Conservation (phyloP, 768 basidiomycete genomes). For the Paxillus involutus region DNA sequence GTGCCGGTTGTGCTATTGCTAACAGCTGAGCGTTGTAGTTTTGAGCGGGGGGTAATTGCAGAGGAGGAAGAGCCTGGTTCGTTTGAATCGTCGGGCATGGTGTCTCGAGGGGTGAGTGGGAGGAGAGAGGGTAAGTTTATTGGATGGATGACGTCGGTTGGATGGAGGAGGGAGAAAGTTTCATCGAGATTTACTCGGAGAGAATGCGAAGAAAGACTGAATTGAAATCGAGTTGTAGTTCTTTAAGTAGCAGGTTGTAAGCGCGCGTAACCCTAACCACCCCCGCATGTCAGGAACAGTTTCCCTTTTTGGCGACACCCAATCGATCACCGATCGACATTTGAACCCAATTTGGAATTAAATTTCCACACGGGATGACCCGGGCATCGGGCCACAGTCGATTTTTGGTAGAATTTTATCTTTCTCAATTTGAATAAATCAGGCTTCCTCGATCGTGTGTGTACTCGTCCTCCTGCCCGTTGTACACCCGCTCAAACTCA, state of each 20-base stretch:
- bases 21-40: conserved; percentile 6
- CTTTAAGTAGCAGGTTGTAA: background rate
- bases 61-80: conserved; percentile 8
- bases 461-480: background rate
- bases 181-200: background rate
- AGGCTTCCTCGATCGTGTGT: no score
- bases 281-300: background rate
- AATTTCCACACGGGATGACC: no score
- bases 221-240: background rate
- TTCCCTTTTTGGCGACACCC: background rate
- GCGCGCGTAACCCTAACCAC: conserved; percentile 1
- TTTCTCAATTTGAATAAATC: background rate
- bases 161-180: background rate
- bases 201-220: background rate
- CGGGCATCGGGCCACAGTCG: no score
- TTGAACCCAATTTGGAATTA: background rate
- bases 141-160: background rate
- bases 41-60: conserved; percentile 11
- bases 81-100: conserved; percentile 32
- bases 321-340: background rate
- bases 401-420: background rate
- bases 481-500: background rate
- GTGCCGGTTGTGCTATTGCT: conserved; percentile 28
- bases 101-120: background rate
- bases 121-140: conserved; percentile 1